Base-by-base conservation (phyloP, 192 early-diverging fungal species). In the Umbelopsis isabellina region DNA sequence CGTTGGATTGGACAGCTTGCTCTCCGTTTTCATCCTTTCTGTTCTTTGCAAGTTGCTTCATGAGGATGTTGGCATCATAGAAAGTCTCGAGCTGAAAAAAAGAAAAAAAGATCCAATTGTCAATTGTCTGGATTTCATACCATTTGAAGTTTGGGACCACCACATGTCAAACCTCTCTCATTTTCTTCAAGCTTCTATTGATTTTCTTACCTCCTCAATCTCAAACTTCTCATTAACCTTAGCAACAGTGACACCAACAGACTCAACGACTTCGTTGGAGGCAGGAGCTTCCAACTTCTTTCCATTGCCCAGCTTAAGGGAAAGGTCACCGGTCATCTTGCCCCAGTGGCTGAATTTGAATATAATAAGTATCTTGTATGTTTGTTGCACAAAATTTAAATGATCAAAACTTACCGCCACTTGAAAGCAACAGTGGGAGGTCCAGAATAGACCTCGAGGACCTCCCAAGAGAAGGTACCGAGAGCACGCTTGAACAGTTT, bases 361-460 rank as follows among this genome's bases (percentile, higher is more conserved):
- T 7, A 27, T 27, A 21, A 35, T 61, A n/a, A 33, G 55, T 61
- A 15, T 35, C 7, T 61, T 18, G 37, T 30, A 13, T 35, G 3
- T 18, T 35, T 37, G 55, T 61, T 16, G 25, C 55, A 61, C 55
- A 15, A 35, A 61, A 61, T 27, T 10, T 33, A n/a, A 16, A 7
- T 44, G 23, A 16, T 10, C 35, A 25, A 33, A 30, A 44, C 49
- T 55, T 67, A 73, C 72, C 80, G 80, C 80, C 80, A 82, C 49
- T 82, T 82, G 74, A 82, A 82, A 45, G 74, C 80, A 68, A 82
- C 77, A 44, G 66, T 73, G 64, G 80, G 80, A n/a, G 80, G 80
- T 3, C 80, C 80, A 55, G 77, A 75, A 52, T 82, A 82, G 22
- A 82, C 80, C 15, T 82, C 73, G 13, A 82, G 66, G 18, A 73